A percentile compares a stretch with the other conserved stretches of the same genome.
These are phyloP conservation scores for Phylloporus sp. DNA, from an alignment of 1,284 basidiomycete genomes.

Conservation along the genomic window DNA sequence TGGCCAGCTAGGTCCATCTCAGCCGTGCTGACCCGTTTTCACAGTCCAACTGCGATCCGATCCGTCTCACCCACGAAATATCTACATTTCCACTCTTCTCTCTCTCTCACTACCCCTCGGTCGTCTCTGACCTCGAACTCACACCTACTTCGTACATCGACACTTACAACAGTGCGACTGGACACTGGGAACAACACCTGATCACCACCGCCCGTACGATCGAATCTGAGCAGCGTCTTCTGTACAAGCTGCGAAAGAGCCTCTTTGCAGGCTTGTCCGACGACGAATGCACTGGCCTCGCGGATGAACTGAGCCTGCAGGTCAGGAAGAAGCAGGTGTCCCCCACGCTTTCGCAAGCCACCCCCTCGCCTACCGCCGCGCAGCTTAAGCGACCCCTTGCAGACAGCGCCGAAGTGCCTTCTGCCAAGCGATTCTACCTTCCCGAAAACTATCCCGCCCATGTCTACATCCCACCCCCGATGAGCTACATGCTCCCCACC, in stretches of 20 bases:
- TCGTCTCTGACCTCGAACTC: slow-evolving; percentile 58
- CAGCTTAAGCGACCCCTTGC: slow-evolving; percentile 28
- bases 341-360: background rate
- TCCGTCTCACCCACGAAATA: slow-evolving; percentile 61
- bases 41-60: slow-evolving; percentile 60
- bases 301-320: slow-evolving; percentile 57
- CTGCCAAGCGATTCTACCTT: slow-evolving; percentile 34
- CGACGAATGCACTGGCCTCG: slow-evolving; percentile 57
- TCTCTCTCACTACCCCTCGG: slow-evolving; percentile 52
- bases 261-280: slow-evolving; percentile 60
- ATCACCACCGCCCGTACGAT: slow-evolving; percentile 48
- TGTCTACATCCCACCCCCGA: slow-evolving; percentile 36
- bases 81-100: slow-evolving; percentile 67
- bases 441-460: slow-evolving; percentile 34
- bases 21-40: slow-evolving; percentile 14
- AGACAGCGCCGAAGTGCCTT: slow-evolving; percentile 30
- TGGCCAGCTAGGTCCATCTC: too few relatives aligned
- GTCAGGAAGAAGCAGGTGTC: slow-evolving; percentile 25
- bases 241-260: slow-evolving; percentile 61
- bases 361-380: slow-evolving; percentile 3
- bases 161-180: slow-evolving; percentile 54
- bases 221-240: slow-evolving; percentile 50
- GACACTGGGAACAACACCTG: slow-evolving; percentile 61
- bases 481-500: slow-evolving; percentile 34
- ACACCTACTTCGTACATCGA: slow-evolving; percentile 58